Evolutionary conservation across 805 yeast genomes (phyloP).

Genomic region (Blastobotrys mokoenaii): DNA sequence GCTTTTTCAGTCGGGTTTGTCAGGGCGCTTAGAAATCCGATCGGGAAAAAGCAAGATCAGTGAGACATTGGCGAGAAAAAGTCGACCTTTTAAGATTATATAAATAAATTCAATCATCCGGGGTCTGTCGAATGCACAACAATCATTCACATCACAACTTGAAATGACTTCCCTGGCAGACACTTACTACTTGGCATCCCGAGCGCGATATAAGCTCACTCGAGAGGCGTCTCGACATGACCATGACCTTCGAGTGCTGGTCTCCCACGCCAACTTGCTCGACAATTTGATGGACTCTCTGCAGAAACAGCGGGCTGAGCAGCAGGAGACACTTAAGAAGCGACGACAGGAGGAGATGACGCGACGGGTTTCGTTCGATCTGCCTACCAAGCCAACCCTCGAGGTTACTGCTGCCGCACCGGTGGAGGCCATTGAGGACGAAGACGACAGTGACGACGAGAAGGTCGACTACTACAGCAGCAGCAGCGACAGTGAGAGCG

Average conservation of each 20-base stretch:
- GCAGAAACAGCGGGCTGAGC: constrained; percentile 16
- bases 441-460: constrained; percentile 7
- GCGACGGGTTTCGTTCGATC: constrained; percentile 5
- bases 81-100: too few relatives aligned
- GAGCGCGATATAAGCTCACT: constrained; percentile 56
- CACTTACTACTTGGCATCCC: constrained; percentile 53
- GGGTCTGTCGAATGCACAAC: not conserved
- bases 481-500: constrained; percentile 19
- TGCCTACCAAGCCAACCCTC: constrained; percentile 4
- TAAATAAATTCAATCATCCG: too few relatives aligned
- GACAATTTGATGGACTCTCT: constrained; percentile 51
- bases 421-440: constrained; percentile 6
- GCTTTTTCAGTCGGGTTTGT: too few relatives aligned
- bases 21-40: too few relatives aligned
- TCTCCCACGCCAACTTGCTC: constrained; percentile 63
- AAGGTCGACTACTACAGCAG: constrained; percentile 10
- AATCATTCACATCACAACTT: constrained; percentile 1
- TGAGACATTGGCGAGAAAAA: too few relatives aligned
- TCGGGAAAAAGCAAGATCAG: too few relatives aligned
- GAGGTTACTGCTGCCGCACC: constrained; percentile 6
- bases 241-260: constrained; percentile 48
- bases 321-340: constrained; percentile 14
- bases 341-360: not conserved
- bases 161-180: constrained; percentile 22
- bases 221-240: constrained; percentile 52